Base-by-base conservation (phyloP, 768 basidiomycete species). In the Candolleomyces aberdarensis region DNA sequence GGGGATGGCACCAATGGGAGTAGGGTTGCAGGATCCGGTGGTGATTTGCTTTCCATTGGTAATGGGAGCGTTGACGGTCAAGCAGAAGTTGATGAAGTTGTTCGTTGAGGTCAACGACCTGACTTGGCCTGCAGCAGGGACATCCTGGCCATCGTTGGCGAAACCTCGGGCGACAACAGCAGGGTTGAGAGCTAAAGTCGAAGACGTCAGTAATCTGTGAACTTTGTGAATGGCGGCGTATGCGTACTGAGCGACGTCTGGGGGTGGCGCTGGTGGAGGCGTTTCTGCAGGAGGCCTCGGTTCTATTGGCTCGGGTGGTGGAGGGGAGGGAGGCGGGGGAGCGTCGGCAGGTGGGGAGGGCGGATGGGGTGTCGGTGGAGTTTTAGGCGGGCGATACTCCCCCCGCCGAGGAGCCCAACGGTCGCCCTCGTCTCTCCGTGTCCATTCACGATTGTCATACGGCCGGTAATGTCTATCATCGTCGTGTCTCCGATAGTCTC, bases 51-150 rank as follows among this genome's bases (percentile, higher is more conserved):
- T 65, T 29, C 83, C 83, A 67, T 85, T 78, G 57, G 83, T 83
- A 64, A 85, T 70, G 40, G 86, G 81, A 65, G 75, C 70, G 69
- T 75, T 73, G 19, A 75, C 71, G 14, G 70, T 70, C 56, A 73
- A 67, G 66, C 80, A 84, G 67, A 80, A 83, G 78, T 86, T 86
- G 79, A 83, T 83, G 73, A 83, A 89, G 80, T 89, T 88, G 78
- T 88, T 86, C 44, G 65, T 69, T 40, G 83, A 83, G 4, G 84
- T 85, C 32, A 79, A 54, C 11, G 83, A 83, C 1, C 79, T 68
- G 39, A 79, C 79, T 68, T 85, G 83, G 29, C 83, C 84, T 5
- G 69, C 68, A 6, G 70, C 65, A 5, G 77, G 77, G 8, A 69
- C 67, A 19, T 71, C 71, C 66, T 80, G 78, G 9, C 84, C 84